phyloP scores from a whole-genome alignment of 805 yeast genomes.

The Ogataea dorogensis region DNA sequence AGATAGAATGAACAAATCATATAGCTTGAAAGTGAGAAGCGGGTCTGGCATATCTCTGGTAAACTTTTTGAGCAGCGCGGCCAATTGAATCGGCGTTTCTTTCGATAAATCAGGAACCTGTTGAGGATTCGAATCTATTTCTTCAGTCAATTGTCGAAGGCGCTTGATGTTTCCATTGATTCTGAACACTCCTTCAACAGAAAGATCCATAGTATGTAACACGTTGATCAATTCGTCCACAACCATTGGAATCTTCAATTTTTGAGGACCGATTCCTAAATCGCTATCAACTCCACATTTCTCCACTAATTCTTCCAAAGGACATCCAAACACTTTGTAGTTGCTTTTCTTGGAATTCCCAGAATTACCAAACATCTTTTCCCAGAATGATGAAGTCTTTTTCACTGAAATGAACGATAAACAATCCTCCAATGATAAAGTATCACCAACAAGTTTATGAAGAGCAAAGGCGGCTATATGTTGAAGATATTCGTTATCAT shows the following conservation, averaged over 20 bases:
- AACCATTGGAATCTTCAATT: conserved; percentile 77
- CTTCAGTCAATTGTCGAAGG: conserved; percentile 67
- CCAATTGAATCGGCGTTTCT: conserved; percentile 87
- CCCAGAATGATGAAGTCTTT: conserved; percentile 51
- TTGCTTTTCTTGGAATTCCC: conserved; percentile 8
- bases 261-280: conserved; percentile 78
- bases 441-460: conserved; percentile 33
- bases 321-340: conserved; percentile 69
- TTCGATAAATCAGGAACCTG: conserved; percentile 63
- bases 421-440: conserved; percentile 39
- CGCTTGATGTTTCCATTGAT: conserved; percentile 92
- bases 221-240: conserved; percentile 84
- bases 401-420: conserved; percentile 41
- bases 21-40: conserved; percentile 69
- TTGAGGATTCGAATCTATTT: conserved; percentile 71
- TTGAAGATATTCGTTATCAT: conserved; percentile 57
- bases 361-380: conserved; percentile 38
- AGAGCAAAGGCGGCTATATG: conserved; percentile 58
- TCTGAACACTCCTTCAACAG: conserved; percentile 94
- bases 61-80: conserved; percentile 89
- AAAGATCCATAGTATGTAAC: conserved; percentile 86
- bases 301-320: conserved; percentile 64
- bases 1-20: conserved; percentile 74
- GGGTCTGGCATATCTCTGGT: conserved; percentile 93
- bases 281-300: conserved; percentile 81